Conservation (phyloP, 441 rosid genomes). For the Pelargonium fulgidum region DNA sequence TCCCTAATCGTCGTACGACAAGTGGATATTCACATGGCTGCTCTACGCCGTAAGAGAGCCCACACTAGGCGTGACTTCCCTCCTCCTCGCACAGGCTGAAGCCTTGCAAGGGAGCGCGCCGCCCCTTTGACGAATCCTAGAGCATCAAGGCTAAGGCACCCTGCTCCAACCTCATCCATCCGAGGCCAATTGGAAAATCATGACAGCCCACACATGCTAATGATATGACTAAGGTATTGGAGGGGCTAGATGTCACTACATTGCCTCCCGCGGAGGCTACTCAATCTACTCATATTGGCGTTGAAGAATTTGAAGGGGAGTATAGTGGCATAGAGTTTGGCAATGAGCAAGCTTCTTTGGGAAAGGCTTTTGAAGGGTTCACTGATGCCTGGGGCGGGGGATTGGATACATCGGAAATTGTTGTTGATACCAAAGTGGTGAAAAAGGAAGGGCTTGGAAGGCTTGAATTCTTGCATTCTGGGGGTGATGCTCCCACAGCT, state of each 20-base stretch:
- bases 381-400: slow-evolving; percentile 94
- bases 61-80: no score
- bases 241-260: slow-evolving; percentile 77
- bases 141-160: no score
- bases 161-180: no score
- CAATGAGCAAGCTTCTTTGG: slow-evolving; percentile 71
- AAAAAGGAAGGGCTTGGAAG: slow-evolving; percentile 87
- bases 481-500: slow-evolving; percentile 37
- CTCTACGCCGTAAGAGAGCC: no score
- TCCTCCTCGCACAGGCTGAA: no score
- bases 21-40: no score
- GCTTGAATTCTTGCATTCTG: slow-evolving; percentile 78
- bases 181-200: no score
- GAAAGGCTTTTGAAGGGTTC: slow-evolving; percentile 79
- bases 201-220: no score
- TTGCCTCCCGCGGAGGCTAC: slow-evolving; percentile 97
- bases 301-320: slow-evolving; percentile 91
- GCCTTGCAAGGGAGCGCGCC: no score
- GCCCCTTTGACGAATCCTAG: no score
- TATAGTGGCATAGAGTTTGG: slow-evolving; percentile 89
- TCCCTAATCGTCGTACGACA: no score
- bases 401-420: slow-evolving; percentile 83
- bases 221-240: slow-evolving; percentile 69
- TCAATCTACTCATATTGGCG: slow-evolving; percentile 71
- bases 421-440: slow-evolving; percentile 59